These are phyloP conservation scores for Xylaria sp. DNA, from an alignment of 2,329 filamentous ascomycete genomes.

Conservation along the genomic window DNA sequence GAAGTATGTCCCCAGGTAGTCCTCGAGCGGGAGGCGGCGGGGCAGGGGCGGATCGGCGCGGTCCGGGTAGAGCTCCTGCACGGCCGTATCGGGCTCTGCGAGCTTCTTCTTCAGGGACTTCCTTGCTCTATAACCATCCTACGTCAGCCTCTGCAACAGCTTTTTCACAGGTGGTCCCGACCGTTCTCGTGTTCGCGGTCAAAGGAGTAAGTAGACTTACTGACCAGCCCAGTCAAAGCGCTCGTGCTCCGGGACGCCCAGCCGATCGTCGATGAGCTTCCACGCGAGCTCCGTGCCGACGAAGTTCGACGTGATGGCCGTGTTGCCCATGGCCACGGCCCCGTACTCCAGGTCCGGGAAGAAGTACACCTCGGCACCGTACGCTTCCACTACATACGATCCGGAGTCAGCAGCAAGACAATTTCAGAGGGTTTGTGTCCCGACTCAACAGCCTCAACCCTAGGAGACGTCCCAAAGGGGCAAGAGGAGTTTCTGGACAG, in stretches of 20 bases:
- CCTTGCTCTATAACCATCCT: constrained; percentile 15
- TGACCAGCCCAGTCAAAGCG: constrained; percentile 41
- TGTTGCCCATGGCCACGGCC: constrained; percentile 49
- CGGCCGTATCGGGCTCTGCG: constrained; percentile 36
- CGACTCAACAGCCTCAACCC: too few relatives aligned
- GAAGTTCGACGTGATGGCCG: constrained; percentile 42
- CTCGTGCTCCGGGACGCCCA: constrained; percentile 39
- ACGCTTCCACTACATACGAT: constrained; percentile 40
- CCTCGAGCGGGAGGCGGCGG: constrained; percentile 38
- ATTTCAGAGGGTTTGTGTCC: too few relatives aligned
- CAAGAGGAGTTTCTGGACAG: too few relatives aligned
- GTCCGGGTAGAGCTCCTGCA: constrained; percentile 43
- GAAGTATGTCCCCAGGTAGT: constrained; percentile 47
- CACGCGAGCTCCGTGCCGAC: constrained; percentile 40
- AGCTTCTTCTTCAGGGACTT: constrained; percentile 18
- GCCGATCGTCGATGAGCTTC: constrained; percentile 45
- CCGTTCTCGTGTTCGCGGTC: too few relatives aligned
- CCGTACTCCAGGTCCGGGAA: constrained; percentile 49
- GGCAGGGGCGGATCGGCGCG: constrained; percentile 41
- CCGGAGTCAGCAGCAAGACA: neutral
- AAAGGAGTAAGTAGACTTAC: constrained; percentile 37
- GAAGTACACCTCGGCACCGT: constrained; percentile 47
- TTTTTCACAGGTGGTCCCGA: neutral
- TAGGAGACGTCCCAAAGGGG: too few relatives aligned
- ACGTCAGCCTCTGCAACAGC: neutral